Conservation (phyloP, 345 rosid genomes). For the Rhodomyrtus tomentosa region DNA sequence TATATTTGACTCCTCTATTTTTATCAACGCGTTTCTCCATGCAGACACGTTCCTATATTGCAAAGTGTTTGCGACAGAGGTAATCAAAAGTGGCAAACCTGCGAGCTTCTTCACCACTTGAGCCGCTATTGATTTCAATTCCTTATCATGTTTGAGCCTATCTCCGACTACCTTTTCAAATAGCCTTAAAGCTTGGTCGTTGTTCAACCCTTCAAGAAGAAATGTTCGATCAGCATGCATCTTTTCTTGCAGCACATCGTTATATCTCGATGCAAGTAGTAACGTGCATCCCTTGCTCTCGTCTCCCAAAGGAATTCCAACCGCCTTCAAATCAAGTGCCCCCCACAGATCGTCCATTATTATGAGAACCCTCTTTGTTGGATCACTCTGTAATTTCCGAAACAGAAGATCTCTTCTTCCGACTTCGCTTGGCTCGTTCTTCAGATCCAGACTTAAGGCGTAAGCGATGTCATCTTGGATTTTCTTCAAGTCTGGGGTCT, state of each 20-base stretch:
- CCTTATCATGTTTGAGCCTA: accelerated
- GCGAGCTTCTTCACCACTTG: background rate
- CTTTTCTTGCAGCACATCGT: background rate
- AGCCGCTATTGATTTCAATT: background rate
- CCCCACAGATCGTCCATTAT: background rate
- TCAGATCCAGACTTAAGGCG: background rate
- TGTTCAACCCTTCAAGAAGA: background rate
- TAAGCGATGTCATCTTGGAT: background rate
- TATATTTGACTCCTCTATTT: background rate
- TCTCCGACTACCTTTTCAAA: background rate
- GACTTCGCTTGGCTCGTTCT: accelerated
- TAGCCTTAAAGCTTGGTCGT: background rate
- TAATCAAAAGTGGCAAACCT: background rate
- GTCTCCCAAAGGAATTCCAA: background rate
- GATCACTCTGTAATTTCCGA: background rate
- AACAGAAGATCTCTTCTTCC: background rate
- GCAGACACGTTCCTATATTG: accelerated
- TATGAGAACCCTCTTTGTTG: background rate
- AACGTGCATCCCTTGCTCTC: background rate
- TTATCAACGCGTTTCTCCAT: background rate
- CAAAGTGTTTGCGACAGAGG: background rate
- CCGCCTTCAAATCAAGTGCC: background rate
- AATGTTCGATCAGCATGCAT: accelerated
- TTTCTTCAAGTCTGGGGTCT: background rate
- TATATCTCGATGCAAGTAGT: background rate